phyloP scores from a whole-genome alignment of 1,284 basidiomycete species.

The Mycosarcoma mackinlayi region DNA sequence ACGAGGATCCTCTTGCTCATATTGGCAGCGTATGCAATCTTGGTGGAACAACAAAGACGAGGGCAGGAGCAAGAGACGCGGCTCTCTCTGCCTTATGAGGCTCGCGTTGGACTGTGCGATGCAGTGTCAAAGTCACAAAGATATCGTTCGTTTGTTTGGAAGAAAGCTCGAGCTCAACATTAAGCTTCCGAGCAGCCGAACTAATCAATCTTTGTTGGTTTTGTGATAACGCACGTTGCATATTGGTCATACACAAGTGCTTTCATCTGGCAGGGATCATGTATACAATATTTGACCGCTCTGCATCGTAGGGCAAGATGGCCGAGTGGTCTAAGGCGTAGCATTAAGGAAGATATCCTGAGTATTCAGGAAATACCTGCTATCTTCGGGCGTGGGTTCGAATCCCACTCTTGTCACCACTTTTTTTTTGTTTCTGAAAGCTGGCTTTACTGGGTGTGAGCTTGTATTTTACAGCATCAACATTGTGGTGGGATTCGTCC shows the following conservation, averaged over 20 bases:
- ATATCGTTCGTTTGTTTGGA: too few relatives aligned
- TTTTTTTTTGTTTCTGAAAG: conserved; percentile 21
- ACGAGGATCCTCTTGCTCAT: conserved; percentile 29
- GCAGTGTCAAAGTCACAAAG: too few relatives aligned
- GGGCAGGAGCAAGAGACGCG: too few relatives aligned
- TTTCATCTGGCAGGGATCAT: too few relatives aligned
- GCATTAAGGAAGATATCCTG: conserved; percentile 55
- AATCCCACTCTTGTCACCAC: conserved; percentile 67
- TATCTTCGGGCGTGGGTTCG: conserved; percentile 68
- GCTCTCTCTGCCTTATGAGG: too few relatives aligned
- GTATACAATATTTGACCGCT: background rate
- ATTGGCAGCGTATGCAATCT: background rate
- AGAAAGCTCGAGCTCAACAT: background rate
- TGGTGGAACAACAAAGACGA: background rate
- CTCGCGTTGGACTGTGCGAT: conserved; percentile 1
- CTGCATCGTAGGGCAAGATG: conserved; percentile 55
- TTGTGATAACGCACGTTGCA: background rate
- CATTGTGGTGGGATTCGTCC: background rate
- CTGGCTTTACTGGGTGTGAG: background rate
- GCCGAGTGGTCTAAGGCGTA: conserved; percentile 69
- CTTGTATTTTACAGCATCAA: background rate
- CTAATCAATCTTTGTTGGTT: too few relatives aligned
- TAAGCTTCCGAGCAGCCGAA: conserved; percentile 19
- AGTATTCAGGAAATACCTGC: conserved; percentile 32
- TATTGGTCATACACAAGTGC: background rate